Evolutionary conservation across 1,139 yeast genomes (phyloP).

Genomic region (Hemisphaericaspora xylofermentans): DNA sequence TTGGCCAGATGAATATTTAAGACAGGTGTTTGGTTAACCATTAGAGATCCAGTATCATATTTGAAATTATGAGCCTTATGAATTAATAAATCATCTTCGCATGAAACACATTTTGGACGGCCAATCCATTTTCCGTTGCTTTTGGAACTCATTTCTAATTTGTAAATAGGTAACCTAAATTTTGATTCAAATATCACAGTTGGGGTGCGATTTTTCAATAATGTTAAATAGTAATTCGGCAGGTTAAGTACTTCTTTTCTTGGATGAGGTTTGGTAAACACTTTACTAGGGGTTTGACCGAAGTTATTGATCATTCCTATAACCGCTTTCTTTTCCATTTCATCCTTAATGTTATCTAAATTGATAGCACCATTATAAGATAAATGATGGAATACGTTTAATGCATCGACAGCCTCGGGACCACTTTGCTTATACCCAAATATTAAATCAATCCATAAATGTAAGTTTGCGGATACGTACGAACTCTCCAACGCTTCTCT

Average conservation of each 20-base stretch:
- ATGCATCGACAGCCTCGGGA: constrained; percentile 55
- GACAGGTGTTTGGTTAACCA: constrained; percentile 43
- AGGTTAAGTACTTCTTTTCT: constrained; percentile 38
- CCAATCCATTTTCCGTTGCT: constrained; percentile 46
- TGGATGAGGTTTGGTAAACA: constrained; percentile 68
- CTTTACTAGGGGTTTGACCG: constrained; percentile 82
- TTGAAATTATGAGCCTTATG: constrained; percentile 30
- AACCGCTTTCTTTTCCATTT: constrained; percentile 67
- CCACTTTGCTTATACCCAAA: constrained; percentile 83
- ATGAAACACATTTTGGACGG: constrained; percentile 36
- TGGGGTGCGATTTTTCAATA: constrained; percentile 24
- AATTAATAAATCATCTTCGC: constrained; percentile 42
- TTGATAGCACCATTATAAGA: constrained; percentile 84
- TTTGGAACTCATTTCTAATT: constrained; percentile 38
- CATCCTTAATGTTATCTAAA: constrained; percentile 69
- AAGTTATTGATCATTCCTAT: constrained; percentile 85
- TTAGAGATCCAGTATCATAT: constrained; percentile 34
- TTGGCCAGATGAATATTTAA: constrained; percentile 39
- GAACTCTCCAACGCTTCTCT: constrained; percentile 81
- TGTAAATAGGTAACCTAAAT: constrained; percentile 33
- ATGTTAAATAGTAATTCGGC: constrained; percentile 35
- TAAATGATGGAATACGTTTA: constrained; percentile 77
- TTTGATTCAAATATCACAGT: constrained; percentile 37
- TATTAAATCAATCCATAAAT: constrained; percentile 79
- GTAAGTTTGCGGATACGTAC: constrained; percentile 70